Conservation (phyloP, 345 rosid genomes). For the Eucalyptus urophylla region DNA sequence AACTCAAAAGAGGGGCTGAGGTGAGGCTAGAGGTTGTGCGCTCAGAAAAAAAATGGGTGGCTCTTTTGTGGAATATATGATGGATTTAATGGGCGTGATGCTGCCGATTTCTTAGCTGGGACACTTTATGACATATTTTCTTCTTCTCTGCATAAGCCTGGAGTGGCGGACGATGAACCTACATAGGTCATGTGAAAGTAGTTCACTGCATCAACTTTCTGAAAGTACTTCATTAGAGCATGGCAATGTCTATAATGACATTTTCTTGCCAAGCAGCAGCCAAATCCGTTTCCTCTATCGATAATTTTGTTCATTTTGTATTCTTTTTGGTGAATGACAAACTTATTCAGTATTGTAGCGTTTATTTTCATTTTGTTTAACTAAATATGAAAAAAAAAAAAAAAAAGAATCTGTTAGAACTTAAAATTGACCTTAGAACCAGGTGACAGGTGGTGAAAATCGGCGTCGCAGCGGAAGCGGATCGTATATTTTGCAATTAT, state of each 20-base stretch:
- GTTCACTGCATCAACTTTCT: not conserved
- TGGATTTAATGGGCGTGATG: constrained; percentile 9
- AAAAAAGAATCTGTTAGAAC: rapidly evolving
- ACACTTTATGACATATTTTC: not conserved
- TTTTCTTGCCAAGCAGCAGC: not conserved
- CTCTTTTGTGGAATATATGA: constrained; percentile 10
- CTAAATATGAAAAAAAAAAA: too few relatives aligned
- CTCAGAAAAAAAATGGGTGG: not conserved
- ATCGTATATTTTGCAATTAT: too few relatives aligned
- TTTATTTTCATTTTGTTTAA: too few relatives aligned
- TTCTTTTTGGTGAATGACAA: too few relatives aligned
- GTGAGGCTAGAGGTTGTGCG: too few relatives aligned
- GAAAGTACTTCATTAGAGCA: not conserved
- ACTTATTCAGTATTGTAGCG: too few relatives aligned
- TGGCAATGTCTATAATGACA: not conserved
- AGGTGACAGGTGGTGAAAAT: too few relatives aligned
- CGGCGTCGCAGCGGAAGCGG: too few relatives aligned
- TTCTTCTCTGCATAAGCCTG: not conserved
- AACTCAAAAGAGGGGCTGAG: too few relatives aligned
- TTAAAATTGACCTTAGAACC: rapidly evolving
- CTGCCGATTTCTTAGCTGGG: constrained; percentile 2
- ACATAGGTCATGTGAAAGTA: not conserved
- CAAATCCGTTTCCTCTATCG: too few relatives aligned
- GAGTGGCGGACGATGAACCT: not conserved
- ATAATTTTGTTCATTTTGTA: too few relatives aligned